Evolutionary conservation across 192 early-diverging fungal species (phyloP), one percentile per base, ranked within the genome.

Genomic region (Chytriomyces sp.): DNA sequence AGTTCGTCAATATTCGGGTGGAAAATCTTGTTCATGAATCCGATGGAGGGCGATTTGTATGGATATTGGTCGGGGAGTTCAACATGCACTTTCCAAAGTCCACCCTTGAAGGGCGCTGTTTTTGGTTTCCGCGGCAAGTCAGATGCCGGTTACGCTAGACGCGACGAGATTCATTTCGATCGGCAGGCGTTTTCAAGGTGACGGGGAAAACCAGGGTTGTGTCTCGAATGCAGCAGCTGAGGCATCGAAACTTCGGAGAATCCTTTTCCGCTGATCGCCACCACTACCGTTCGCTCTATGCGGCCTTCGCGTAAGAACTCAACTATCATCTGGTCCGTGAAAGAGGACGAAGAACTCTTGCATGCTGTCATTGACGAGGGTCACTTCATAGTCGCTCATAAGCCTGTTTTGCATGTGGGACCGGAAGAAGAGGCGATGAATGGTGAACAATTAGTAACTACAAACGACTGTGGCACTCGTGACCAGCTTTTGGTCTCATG

Each of bases 1-100:
- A 96, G 85, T 79, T 99, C 98, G 81, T 99, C 98, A 60, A 99
- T 99, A 80, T 99, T 99, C 14, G 98, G 98, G 74, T 99, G 98
- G 80, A 96, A 99, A 69, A 99, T 98, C 80, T 92, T 96, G 89
- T 99, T 99, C 85, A 94, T 93, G 77, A 99, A 99, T 8, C 98
- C 98, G 65, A 99, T 99, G 52, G 95, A 96, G 17, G 96, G 98
- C 31, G 94, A 96, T 83, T 96, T 96, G 89, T 95, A 99, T 8
- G 98, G 98, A 72, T 99, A 99, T 75, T 98, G 94, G 82, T 99
- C 98, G 5, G 96, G 98, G 26, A 99, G 86, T 79, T 99, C 98
- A 14, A 99, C 98, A 77, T 95, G 98, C 26, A 99, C 86, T 79
- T 96, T 97, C 96, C 96, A 99, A 34, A 93, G 85, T 26, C 98